Evolutionary conservation across 2,329 filamentous ascomycete genomes (phyloP), one percentile per base, ranked within the genome.

Genomic region (Alternaria triticimaculans): DNA sequence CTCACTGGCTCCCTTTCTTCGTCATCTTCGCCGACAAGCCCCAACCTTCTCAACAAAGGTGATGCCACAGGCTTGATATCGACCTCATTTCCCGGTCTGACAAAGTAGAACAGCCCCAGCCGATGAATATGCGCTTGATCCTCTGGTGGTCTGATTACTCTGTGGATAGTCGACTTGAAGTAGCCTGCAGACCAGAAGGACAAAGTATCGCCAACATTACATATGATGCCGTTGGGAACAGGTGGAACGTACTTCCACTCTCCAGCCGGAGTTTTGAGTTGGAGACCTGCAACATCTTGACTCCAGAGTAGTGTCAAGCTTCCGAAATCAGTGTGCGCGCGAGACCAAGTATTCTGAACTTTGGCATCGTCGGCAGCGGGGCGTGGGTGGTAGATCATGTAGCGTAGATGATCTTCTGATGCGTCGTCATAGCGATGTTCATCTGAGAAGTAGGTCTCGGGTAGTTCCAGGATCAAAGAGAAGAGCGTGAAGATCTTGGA

Each of bases 131-230:
- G 72, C 12, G 70, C 73, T 62, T 82, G 81, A 54, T 82, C 81
- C 21, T 67, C 64, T 1, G 84, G 85, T 2, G 84, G 84, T 11
- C 81, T 79, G 48, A 83, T 79, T 0, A 87, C 85, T 2, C 84
- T 81, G 59, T 87, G 84, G n/a, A 85, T 78, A 11, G 80, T 84
- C 5, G 80, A 82, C 72, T 86, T 86, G 46, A 86, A 74, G 53
- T 82, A 82, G 5, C 81, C 80, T 7, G 74, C 78, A 0, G 78
- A 81, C 77, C 79, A 80, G 50, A 80, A 80, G 14, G 77, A 74
- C 8, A 82, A 66, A 4, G 80, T 79, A 30, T 83, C 80, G 5
- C 82, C 83, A 8, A 85, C 82, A 53, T 86, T 86, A 50, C 84
- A 80, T 6, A 85, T 82, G n/a, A 86, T 79, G 1, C 82, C 83